These are phyloP conservation scores for Phoma sp. DNA, from an alignment of 2,329 filamentous ascomycete species.

Conservation along the genomic window DNA sequence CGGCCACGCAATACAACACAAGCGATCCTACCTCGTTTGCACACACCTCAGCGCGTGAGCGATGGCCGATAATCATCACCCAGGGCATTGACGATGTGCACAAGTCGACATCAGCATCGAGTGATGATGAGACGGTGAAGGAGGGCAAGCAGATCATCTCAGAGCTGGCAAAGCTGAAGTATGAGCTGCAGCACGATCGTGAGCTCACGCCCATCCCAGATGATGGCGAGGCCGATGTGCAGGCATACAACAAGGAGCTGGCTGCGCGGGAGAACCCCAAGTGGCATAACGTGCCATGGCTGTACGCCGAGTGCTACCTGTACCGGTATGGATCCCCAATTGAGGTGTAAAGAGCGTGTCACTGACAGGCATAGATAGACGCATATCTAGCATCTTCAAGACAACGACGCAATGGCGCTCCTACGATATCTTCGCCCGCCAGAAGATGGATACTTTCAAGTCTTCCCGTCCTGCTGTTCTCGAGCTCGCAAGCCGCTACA, in stretches of 20 bases:
- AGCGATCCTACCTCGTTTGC: constrained; percentile 87
- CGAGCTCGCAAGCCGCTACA: constrained; percentile 80
- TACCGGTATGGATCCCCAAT: constrained; percentile 66
- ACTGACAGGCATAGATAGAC: constrained; percentile 59
- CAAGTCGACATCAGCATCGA: constrained; percentile 66
- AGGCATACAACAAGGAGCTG: constrained; percentile 84
- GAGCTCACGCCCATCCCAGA: constrained; percentile 76
- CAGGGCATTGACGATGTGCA: constrained; percentile 95
- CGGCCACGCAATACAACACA: constrained; percentile 75
- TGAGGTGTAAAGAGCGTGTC: not conserved
- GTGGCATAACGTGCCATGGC: constrained; percentile 88
- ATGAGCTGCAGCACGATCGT: constrained; percentile 91
- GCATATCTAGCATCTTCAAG: constrained; percentile 79
- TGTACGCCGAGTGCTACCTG: constrained; percentile 93
- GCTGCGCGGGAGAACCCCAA: constrained; percentile 72
- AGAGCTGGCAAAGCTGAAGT: constrained; percentile 82
- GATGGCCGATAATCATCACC: constrained; percentile 95
- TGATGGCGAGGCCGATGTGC: constrained; percentile 77
- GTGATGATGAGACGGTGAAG: constrained; percentile 67
- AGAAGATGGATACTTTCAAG: constrained; percentile 91
- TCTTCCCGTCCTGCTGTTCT: constrained; percentile 86
- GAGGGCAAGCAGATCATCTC: constrained; percentile 89
- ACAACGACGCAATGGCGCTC: constrained; percentile 81
- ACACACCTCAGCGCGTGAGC: constrained; percentile 78
- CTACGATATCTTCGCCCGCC: constrained; percentile 87